A percentile compares a stretch with the other conserved stretches of the same genome.
Evolutionary conservation across 768 basidiomycete genomes (phyloP).

Genomic region (Agaricus bisporus): DNA sequence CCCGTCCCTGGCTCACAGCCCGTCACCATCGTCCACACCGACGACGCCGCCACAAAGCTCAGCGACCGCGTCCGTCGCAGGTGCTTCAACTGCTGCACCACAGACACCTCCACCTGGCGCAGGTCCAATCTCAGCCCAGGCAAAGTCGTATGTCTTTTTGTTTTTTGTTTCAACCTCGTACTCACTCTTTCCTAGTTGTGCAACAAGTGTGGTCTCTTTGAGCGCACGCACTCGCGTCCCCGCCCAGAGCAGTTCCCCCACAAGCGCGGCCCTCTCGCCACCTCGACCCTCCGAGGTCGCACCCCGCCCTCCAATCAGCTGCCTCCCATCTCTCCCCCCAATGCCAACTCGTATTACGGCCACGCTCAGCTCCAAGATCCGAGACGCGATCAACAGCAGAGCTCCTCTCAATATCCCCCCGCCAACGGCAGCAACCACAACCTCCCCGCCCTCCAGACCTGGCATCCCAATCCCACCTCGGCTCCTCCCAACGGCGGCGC

Average conservation of each 20-base stretch:
- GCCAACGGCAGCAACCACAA: conserved; percentile 20
- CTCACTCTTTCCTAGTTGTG: conserved; percentile 31
- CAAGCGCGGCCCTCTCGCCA: conserved; percentile 64
- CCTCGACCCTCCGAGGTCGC: conserved; percentile 42
- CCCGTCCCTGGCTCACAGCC: conserved; percentile 27
- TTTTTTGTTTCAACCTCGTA: conserved; percentile 13
- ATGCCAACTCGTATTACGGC: conserved; percentile 37
- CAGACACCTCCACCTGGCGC: conserved; percentile 80
- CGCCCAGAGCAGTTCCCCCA: conserved; percentile 79
- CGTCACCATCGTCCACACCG: conserved; percentile 45
- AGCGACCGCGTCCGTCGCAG: conserved; percentile 69
- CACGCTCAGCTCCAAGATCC: conserved; percentile 35
- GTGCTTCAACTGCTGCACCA: conserved; percentile 83
- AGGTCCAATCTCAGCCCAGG: conserved; percentile 72
- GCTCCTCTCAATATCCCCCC: conserved; percentile 3
- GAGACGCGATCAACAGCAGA: conserved; percentile 6
- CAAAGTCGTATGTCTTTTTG: conserved; percentile 50
- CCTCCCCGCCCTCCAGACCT: conserved; percentile 42
- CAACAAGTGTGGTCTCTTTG: conserved; percentile 77
- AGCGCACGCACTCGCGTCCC: conserved; percentile 73
- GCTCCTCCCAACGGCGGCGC: conserved; percentile 14
- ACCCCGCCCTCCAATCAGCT: conserved; percentile 35
- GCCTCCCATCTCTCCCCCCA: conserved; percentile 38
- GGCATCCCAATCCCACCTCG: conserved; percentile 25
- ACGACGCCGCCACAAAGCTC: conserved; percentile 77